Conservation (phyloP, 2,329 filamentous ascomycete species). For the Aureobasidium sp. region DNA sequence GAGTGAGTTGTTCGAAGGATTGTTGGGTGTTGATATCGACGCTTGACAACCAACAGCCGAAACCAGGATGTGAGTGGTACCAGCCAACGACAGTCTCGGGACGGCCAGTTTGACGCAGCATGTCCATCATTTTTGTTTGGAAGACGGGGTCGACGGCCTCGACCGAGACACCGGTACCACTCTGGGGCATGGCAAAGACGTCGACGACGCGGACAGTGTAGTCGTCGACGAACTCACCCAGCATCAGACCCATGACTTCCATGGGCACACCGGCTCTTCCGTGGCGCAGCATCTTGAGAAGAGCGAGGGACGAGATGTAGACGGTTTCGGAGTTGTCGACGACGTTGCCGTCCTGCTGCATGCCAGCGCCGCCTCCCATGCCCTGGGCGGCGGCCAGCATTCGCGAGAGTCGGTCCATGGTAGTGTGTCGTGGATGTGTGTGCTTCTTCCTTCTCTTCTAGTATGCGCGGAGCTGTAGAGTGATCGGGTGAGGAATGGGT, state of each 20-base stretch:
- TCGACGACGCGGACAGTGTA: slow-evolving; percentile 98
- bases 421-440: slow-evolving; percentile 12
- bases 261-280: slow-evolving; percentile 96
- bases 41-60: slow-evolving; percentile 97
- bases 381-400: slow-evolving; percentile 70
- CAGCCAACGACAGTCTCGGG: slow-evolving; percentile 96
- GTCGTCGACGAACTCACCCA: slow-evolving; percentile 97
- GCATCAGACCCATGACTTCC: slow-evolving; percentile 99
- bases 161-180: slow-evolving; percentile 94
- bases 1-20: slow-evolving; percentile 98
- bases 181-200: slow-evolving; percentile 99
- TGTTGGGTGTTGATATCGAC: slow-evolving; percentile 99
- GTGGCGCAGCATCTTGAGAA: slow-evolving; percentile 98
- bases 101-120: slow-evolving; percentile 93
- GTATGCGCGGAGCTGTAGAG: background rate
- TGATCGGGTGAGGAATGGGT: background rate
- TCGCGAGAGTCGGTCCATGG: slow-evolving; percentile 86
- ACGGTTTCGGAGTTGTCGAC: slow-evolving; percentile 99
- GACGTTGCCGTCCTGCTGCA: slow-evolving; percentile 72
- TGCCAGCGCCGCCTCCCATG: slow-evolving; percentile 51
- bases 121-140: slow-evolving; percentile 99
- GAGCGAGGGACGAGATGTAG: slow-evolving; percentile 94
- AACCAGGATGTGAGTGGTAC: slow-evolving; percentile 99
- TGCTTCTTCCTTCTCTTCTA: background rate
- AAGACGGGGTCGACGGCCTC: slow-evolving; percentile 98